Evolutionary conservation across 768 basidiomycete species (phyloP), one percentile per base, ranked within the genome.

Genomic region (Galerina marginata): DNA sequence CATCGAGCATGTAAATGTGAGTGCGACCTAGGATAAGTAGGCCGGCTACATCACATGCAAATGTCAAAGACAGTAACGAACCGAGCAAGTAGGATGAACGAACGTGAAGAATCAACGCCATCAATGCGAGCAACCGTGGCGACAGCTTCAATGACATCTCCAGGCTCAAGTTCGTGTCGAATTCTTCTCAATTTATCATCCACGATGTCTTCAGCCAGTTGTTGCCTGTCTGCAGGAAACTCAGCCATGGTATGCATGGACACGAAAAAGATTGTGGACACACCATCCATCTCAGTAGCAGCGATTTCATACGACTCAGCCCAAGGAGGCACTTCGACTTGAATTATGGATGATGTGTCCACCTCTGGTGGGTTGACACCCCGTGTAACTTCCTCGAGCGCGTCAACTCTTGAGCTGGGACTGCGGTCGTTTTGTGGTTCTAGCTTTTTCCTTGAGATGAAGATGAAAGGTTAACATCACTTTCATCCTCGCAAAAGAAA

Each of bases 61-160:
- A 37, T 12, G 61, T 14, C 12, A 36, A 16, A 9, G 10, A 37
- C 29, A 15, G 39, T 2, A 52, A 25, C 49, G 49, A 10, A 38
- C 23, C 26, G 23, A 36, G 25, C 26, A 26, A 36, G 25, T 53
- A 10, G n/a, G 33, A 49, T 48, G 12, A 60, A 45, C 54, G n/a
- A 63, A 95, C 95, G 94, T 60, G 89, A 93, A 14, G 93, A 93
- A 73, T 97, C 96, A 4, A 98, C 93, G 1, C 95, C 96, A 12
- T 87, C 87, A 50, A 97, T 86, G 11, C 94, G 85, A 6, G 93
- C 92, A 48, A 96, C 92, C 10, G 95, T 98, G 54, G 83, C 83
- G 6, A 92, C 87, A 12, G 87, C 92, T 64, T 96, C 92, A 38
- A 98, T 92, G 7, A 95, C 84, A 71, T 98, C 95, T 3, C 93